phyloP scores from a whole-genome alignment of 768 basidiomycete genomes.

The Pulveroboletus sp. region DNA sequence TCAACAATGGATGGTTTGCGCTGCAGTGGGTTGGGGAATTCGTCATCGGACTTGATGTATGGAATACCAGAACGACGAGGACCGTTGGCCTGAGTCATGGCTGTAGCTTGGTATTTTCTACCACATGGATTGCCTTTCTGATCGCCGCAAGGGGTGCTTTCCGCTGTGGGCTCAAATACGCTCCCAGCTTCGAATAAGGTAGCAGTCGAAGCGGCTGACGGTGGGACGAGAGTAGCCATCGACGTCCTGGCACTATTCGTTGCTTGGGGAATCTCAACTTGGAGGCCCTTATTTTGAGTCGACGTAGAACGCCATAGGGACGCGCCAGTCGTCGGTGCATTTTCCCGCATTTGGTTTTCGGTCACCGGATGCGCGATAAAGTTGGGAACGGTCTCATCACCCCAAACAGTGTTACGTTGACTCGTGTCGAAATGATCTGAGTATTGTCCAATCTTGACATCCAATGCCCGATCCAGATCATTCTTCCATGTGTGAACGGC shows the following conservation, averaged over 20 bases:
- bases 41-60: conserved; percentile 61
- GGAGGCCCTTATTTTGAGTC: conserved; percentile 45
- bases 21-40: conserved; percentile 26
- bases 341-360: conserved; percentile 37
- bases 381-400: conserved; percentile 40
- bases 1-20: conserved; percentile 31
- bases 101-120: conserved; percentile 17
- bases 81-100: conserved; percentile 18
- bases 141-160: conserved; percentile 63
- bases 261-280: conserved; percentile 48
- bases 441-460: conserved; percentile 40
- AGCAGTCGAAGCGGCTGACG: conserved; percentile 59
- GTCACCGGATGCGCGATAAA: conserved; percentile 27
- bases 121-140: conserved; percentile 20
- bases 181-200: conserved; percentile 53
- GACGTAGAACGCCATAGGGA: conserved; percentile 38
- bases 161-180: conserved; percentile 32
- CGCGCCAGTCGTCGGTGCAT: conserved; percentile 13
- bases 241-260: conserved; percentile 54
- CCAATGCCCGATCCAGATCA: conserved; percentile 53
- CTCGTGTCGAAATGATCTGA: conserved; percentile 39
- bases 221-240: conserved; percentile 40
- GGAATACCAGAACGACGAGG: conserved; percentile 57
- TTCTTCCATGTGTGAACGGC: conserved; percentile 54
- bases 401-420: conserved; percentile 48